Base-by-base conservation (phyloP, 176 grass and related monocot genomes). In the Avena eriantha region DNA sequence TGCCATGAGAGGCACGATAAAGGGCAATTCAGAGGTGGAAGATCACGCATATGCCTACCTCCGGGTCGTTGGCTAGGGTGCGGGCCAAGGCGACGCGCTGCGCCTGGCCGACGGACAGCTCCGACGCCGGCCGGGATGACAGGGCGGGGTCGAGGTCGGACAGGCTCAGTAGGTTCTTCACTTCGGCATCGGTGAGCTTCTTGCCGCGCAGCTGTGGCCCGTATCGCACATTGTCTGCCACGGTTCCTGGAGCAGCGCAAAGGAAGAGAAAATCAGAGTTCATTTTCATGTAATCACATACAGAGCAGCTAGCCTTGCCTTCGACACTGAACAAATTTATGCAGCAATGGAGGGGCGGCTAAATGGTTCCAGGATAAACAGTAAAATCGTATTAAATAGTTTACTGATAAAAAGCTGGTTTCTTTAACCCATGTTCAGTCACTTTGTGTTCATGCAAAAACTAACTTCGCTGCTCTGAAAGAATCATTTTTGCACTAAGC, bases 101-200 rank as follows among this genome's bases (percentile, higher is more conserved):
- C 8, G 92, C 97, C 59, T 98, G 94, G n/a, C 97, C 97, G 26
- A 96, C 94, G 18, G 97, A 98, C 7, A 98, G 88, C 76, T 96
- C 88, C 1, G 94, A 89, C 0, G 92, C 90, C 1, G 79, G 55
- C 39, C 86, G 83, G 81, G 92, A 90, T 67, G 47, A 91, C 9
- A 96, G 67, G 10, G 79, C 58, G 35, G 94, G 90, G 53, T 96
- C 97, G 21, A 98, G 69, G 34, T 98, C 93, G 0, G 94, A 88
- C 15, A 88, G 58, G 51, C 76, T 91, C 84, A 96, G 76, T 31
- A 96, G 82, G 53, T 73, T 91, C 21, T 85, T 21, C 59, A 98
- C 93, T 34, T 96, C 92, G 1, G 70, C 90, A 11, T 96, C 96
- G 0, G 56, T 86, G 11, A 96, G 92, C 79, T 96, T 92, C 90